Conservation (phyloP, 2,329 filamentous ascomycete genomes). For the Colletotrichum sojae region DNA sequence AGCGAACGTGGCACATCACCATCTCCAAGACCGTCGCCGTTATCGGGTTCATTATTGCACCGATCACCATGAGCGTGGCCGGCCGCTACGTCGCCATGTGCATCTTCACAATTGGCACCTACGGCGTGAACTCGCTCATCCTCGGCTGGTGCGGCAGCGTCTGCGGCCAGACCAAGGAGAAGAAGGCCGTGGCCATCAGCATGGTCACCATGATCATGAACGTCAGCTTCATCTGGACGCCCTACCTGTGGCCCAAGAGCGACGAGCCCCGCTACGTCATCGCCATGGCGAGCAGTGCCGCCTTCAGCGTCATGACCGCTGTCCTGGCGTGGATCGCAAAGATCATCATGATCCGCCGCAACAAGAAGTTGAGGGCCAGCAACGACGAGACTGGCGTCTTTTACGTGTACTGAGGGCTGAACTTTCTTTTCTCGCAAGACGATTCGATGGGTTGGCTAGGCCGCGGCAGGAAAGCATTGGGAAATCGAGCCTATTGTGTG, state of each 20-base stretch:
- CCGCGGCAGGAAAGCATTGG: no score
- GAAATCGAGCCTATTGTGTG: no score
- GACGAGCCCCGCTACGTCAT: conserved; percentile 57
- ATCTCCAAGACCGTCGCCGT: conserved; percentile 55
- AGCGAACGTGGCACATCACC: conserved; percentile 60
- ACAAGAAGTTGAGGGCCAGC: conserved; percentile 48
- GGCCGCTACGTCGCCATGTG: conserved; percentile 49
- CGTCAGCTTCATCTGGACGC: conserved; percentile 56
- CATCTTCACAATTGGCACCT: conserved; percentile 49
- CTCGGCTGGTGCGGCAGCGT: conserved; percentile 55
- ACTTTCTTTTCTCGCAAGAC: no score
- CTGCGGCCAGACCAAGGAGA: conserved; percentile 58
- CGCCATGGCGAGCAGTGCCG: conserved; percentile 51
- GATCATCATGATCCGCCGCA: conserved; percentile 52
- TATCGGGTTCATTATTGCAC: conserved; percentile 53
- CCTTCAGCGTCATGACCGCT: conserved; percentile 54
- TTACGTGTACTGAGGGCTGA: conserved; percentile 44
- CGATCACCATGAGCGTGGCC: conserved; percentile 44
- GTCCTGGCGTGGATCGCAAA: conserved; percentile 54
- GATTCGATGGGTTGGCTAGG: no score
- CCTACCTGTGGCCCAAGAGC: conserved; percentile 57
- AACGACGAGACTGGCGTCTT: conserved; percentile 45
- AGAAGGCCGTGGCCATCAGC: conserved; percentile 55
- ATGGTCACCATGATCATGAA: conserved; percentile 48
- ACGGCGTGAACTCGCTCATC: conserved; percentile 55